phyloP scores from a whole-genome alignment of 108 stramenopile genomes.

The Fistulifera pelliculosa region DNA sequence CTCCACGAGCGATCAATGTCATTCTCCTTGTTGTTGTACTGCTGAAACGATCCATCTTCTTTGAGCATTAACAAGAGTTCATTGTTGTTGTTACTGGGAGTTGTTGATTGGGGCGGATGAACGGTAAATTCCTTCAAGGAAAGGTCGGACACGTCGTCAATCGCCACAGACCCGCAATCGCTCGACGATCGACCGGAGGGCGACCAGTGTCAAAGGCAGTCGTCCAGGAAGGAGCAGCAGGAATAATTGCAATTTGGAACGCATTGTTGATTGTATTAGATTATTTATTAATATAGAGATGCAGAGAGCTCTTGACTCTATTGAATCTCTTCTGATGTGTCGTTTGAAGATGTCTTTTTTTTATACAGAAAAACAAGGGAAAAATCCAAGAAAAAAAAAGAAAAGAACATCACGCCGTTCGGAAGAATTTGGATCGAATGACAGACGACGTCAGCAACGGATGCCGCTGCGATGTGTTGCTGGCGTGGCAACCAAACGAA shows the following conservation, averaged over 20 bases:
- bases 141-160: slow-evolving; percentile 17
- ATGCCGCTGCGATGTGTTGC: background rate
- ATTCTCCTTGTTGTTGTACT: slow-evolving; percentile 27
- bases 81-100: slow-evolving; percentile 8
- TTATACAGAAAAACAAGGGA: too few species aligned
- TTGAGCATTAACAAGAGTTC: slow-evolving; percentile 72
- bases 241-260: background rate
- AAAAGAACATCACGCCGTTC: too few species aligned
- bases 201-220: background rate
- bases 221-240: background rate
- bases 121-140: slow-evolving; percentile 80
- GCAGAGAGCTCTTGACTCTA: too few species aligned
- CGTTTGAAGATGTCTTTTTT: too few species aligned
- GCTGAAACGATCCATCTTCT: slow-evolving; percentile 68
- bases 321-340: too few species aligned
- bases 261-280: too few species aligned
- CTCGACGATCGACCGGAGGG: slow-evolving; percentile 48
- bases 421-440: background rate
- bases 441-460: background rate
- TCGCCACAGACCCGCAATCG: slow-evolving; percentile 66
- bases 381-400: too few species aligned
- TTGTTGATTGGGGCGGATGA: slow-evolving; percentile 56
- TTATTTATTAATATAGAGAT: too few species aligned
- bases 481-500: too few species aligned
- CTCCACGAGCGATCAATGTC: slow-evolving; percentile 7